Conservation (phyloP, 2,329 filamentous ascomycete genomes). For the Fusarium dlaminii region DNA sequence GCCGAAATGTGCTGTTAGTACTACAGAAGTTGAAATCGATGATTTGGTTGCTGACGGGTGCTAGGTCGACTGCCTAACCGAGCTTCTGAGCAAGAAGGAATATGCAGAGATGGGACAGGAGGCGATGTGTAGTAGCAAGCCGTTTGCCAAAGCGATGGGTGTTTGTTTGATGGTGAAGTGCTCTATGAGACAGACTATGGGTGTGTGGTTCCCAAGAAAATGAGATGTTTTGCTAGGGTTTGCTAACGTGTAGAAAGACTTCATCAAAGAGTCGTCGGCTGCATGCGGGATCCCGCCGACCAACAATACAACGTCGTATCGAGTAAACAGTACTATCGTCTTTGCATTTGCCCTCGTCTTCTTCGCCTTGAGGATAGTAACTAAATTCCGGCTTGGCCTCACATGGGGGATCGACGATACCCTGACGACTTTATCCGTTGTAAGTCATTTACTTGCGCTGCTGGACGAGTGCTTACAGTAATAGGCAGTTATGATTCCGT, state of each 20-base stretch:
- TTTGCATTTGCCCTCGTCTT: neutral
- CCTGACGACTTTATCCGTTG: neutral
- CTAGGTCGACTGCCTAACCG: neutral
- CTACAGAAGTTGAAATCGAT: accelerated
- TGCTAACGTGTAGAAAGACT: neutral
- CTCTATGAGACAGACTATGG: neutral
- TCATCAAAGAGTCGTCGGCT: neutral
- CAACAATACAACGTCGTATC: neutral
- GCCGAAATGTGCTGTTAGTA: neutral
- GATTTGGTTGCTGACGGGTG: neutral
- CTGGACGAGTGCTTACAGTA: neutral
- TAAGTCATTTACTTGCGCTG: neutral
- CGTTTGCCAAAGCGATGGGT: neutral
- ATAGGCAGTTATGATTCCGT: neutral
- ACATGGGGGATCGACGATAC: constrained; percentile 15
- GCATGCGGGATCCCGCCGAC: neutral
- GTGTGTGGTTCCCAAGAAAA: neutral
- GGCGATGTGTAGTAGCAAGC: neutral
- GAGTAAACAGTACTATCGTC: neutral
- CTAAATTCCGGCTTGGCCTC: neutral
- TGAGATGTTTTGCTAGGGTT: no score
- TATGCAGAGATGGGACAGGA: neutral
- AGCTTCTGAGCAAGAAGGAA: neutral
- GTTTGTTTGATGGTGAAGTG: neutral
- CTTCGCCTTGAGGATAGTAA: neutral